These are phyloP conservation scores for Aegilops longissima DNA, from an alignment of 176 grass and related monocot species.

Conservation along the genomic window DNA sequence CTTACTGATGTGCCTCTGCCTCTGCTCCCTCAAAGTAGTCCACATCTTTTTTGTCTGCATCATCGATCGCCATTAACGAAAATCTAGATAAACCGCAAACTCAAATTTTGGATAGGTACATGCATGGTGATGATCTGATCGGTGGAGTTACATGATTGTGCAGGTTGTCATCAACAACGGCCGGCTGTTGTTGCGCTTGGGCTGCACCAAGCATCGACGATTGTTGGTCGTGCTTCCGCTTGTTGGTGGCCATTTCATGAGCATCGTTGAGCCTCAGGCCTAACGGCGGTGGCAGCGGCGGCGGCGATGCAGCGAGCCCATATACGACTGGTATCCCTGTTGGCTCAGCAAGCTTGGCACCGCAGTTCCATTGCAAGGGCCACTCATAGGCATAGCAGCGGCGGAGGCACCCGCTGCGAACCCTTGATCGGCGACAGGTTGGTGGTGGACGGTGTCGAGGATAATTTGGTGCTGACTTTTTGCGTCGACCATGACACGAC, in stretches of 20 bases:
- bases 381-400: not conserved
- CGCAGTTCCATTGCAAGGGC: no score
- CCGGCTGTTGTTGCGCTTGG: conserved; percentile 40
- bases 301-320: no score
- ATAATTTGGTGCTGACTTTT: conserved; percentile 30
- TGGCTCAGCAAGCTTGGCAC: no score
- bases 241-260: not conserved
- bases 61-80: no score
- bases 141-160: conserved; percentile 52
- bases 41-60: no score
- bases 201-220: not conserved
- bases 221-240: conserved; percentile 30
- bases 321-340: no score
- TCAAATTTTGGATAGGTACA: no score
- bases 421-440: not conserved
- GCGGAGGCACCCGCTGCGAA: no score
- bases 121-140: not conserved
- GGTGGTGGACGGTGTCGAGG: conserved; percentile 18
- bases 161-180: conserved; percentile 53
- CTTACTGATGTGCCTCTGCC: no score
- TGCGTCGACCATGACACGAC: conserved; percentile 29
- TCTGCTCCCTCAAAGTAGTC: no score
- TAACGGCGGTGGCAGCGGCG: no score
- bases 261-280: not conserved
- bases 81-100: no score